Percentiles rank a stretch among this genome's conserved stretches.
Conservation (phyloP, 2,329 filamentous ascomycete genomes). For the Teratosphaeria zuluensis region DNA sequence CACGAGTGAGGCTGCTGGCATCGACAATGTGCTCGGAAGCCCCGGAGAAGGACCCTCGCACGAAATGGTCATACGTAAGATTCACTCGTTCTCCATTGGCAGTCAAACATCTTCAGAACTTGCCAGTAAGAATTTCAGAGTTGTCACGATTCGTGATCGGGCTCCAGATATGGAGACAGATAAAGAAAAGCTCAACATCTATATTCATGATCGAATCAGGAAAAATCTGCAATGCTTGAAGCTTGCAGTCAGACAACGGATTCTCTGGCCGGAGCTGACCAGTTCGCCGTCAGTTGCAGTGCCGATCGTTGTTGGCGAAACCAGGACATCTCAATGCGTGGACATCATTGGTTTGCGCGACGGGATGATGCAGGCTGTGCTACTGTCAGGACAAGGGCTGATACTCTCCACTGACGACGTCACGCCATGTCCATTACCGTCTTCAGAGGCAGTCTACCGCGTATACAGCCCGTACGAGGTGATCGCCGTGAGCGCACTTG, state of each 20-base stretch:
- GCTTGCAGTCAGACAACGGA: conserved; percentile 17
- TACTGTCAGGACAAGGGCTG: conserved; percentile 15
- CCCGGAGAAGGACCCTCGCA: conserved; percentile 23
- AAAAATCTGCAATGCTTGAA: conserved; percentile 14
- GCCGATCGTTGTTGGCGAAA: conserved; percentile 10
- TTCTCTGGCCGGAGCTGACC: conserved; percentile 15
- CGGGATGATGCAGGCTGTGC: conserved; percentile 8
- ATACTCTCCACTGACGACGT: conserved; percentile 15
- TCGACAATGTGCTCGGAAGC: conserved; percentile 23
- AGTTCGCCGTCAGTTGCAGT: conserved; percentile 11
- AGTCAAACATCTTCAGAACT: not conserved
- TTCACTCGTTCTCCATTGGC: conserved; percentile 16
- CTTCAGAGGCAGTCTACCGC: conserved; percentile 12
- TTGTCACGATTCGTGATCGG: conserved; percentile 3
- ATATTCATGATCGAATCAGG: conserved; percentile 17
- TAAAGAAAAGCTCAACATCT: conserved; percentile 15
- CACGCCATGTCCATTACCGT: conserved; percentile 12
- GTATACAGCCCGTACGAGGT: conserved; percentile 12
- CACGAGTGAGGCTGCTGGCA: conserved; percentile 20
- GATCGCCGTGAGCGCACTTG: not conserved
- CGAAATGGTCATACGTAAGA: conserved; percentile 26
- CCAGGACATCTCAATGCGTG: conserved; percentile 6
- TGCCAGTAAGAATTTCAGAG: conserved; percentile 1
- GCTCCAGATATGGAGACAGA: conserved; percentile 1
- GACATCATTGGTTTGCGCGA: conserved; percentile 17